Conservation (phyloP, 192 early-diverging fungal genomes). For the Podila minutissima region DNA sequence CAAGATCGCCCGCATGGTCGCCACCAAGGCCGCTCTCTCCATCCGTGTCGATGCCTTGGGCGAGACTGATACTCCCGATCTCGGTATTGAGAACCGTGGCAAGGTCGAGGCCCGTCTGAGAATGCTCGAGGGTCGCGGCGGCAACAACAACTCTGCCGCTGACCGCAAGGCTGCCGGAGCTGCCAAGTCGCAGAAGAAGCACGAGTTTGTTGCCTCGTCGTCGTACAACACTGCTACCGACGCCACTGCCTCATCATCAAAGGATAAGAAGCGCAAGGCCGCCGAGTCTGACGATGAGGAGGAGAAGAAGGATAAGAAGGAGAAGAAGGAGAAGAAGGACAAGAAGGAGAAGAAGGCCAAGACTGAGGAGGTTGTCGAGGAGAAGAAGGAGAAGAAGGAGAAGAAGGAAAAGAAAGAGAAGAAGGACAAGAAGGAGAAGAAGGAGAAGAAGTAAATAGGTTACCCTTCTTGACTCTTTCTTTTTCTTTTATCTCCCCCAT, state of each 20-base stretch:
- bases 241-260: constrained; percentile 31
- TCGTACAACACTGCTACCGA: constrained; percentile 59
- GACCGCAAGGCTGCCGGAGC: constrained; percentile 76
- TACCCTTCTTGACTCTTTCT: neutral
- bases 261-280: constrained; percentile 55
- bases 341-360: constrained; percentile 55
- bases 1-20: constrained; percentile 95
- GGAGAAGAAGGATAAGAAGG: constrained; percentile 51
- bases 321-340: constrained; percentile 54
- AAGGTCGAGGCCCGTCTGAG: constrained; percentile 90
- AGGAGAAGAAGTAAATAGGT: constrained; percentile 39
- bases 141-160: constrained; percentile 58
- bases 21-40: constrained; percentile 91
- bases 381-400: constrained; percentile 55
- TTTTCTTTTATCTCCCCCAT: neutral
- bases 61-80: constrained; percentile 78
- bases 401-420: constrained; percentile 53
- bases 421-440: constrained; percentile 55
- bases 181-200: constrained; percentile 71
- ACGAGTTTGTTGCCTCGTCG: constrained; percentile 62
- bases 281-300: constrained; percentile 47
- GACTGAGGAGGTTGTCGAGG: constrained; percentile 57
- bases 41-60: constrained; percentile 94
- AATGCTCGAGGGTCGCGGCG: constrained; percentile 86
- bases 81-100: constrained; percentile 87